These are phyloP conservation scores for Neofusicoccum laricinum DNA, from an alignment of 2,329 filamentous ascomycete genomes.

Conservation along the genomic window DNA sequence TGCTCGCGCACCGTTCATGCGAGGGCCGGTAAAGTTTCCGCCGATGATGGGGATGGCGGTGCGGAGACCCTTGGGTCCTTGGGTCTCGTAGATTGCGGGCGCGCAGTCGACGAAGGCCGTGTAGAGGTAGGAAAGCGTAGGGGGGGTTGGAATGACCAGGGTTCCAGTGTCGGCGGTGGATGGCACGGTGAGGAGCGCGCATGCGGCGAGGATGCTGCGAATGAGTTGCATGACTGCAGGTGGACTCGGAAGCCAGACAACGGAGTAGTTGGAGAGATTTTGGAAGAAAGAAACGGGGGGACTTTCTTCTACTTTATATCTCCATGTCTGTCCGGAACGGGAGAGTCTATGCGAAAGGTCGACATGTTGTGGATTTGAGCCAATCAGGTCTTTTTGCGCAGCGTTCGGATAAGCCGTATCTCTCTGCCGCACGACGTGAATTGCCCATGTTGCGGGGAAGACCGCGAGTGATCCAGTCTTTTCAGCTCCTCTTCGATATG, in stretches of 20 bases:
- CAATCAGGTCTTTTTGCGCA: no score
- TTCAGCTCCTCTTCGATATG: no score
- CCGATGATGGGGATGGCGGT: slow-evolving; percentile 30
- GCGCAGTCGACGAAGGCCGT: slow-evolving; percentile 26
- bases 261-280: no score
- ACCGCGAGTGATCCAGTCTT: no score
- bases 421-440: no score
- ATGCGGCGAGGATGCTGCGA: neutral
- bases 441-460: no score
- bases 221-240: neutral
- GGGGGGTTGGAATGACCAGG: slow-evolving; percentile 1
- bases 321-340: no score
- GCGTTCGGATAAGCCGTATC: no score
- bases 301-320: no score
- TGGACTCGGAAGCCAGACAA: neutral
- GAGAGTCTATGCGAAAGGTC: no score
- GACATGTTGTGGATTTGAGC: no score
- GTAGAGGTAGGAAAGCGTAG: slow-evolving; percentile 28
- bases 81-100: slow-evolving; percentile 23
- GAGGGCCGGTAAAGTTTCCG: slow-evolving; percentile 30
- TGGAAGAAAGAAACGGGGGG: no score
- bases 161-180: neutral
- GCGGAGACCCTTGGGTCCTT: slow-evolving; percentile 26
- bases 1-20: slow-evolving; percentile 17
- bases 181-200: neutral